phyloP scores from a whole-genome alignment of 148 eudicot genomes.

The Rhododendron williamsianum region DNA sequence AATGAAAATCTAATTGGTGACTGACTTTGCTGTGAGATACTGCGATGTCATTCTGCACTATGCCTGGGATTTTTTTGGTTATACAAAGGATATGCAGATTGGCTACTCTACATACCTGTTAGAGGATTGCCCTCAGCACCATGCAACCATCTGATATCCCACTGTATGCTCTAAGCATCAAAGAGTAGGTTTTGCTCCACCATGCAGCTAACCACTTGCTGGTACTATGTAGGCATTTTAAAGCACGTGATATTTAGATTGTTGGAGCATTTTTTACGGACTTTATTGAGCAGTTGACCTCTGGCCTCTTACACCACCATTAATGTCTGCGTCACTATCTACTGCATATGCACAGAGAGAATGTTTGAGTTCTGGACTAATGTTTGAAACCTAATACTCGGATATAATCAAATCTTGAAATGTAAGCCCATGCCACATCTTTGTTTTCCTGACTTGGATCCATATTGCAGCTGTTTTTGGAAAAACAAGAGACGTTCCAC shows the following conservation, averaged over 20 bases:
- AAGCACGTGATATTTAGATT: neutral
- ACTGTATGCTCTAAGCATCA: neutral
- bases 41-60: no score
- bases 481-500: constrained; percentile 57
- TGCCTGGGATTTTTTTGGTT: neutral
- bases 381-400: no score
- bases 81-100: neutral
- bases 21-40: no score
- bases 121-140: neutral
- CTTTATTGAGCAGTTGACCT: neutral
- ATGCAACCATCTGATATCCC: neutral
- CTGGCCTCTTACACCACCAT: neutral
- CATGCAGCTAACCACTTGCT: neutral
- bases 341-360: neutral
- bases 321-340: neutral
- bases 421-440: neutral
- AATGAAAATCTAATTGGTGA: neutral
- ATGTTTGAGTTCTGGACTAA: neutral
- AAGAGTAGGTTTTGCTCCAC: neutral
- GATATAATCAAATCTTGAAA: neutral
- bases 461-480: constrained; percentile 45
- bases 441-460: neutral
- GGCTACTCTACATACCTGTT: neutral
- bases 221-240: neutral
- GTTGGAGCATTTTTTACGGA: neutral